Conservation (phyloP, 2,329 filamentous ascomycete species). For the Balansia obtecta region DNA sequence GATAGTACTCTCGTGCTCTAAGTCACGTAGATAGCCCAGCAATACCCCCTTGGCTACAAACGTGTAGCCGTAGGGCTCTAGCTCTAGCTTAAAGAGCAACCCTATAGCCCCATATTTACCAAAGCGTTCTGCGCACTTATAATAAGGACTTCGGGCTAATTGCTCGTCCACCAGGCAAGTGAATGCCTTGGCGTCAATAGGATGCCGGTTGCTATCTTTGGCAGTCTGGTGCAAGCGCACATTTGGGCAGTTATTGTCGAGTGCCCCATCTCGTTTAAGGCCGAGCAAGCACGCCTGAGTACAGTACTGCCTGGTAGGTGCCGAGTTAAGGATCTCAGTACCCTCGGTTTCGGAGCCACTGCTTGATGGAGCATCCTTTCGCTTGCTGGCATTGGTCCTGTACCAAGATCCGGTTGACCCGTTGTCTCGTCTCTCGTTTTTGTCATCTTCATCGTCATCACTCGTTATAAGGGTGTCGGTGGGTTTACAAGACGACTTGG, state of each 20-base stretch:
- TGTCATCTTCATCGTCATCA: no score
- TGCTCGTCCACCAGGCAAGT: constrained; percentile 4
- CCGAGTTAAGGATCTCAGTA: constrained; percentile 7
- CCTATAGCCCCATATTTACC: constrained; percentile 6
- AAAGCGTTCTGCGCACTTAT: no score
- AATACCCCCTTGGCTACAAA: constrained; percentile 13
- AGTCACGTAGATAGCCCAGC: neutral
- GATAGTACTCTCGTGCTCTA: constrained; percentile 10
- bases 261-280: constrained; percentile 10
- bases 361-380: neutral
- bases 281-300: constrained; percentile 12
- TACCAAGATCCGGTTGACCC: neutral
- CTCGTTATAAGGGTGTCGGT: neutral
- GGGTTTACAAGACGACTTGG: neutral
- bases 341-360: constrained; percentile 7
- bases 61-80: constrained; percentile 11
- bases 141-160: constrained; percentile 7
- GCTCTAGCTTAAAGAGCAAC: constrained; percentile 11
- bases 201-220: neutral
- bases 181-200: neutral
- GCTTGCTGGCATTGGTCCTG: neutral
- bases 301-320: constrained; percentile 9
- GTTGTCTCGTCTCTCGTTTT: neutral
- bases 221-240: neutral
- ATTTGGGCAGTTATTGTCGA: constrained; percentile 8